Evolutionary conservation across 345 rosid genomes (phyloP), one percentile per base, ranked within the genome.

Genomic region (Populus euphratica): DNA sequence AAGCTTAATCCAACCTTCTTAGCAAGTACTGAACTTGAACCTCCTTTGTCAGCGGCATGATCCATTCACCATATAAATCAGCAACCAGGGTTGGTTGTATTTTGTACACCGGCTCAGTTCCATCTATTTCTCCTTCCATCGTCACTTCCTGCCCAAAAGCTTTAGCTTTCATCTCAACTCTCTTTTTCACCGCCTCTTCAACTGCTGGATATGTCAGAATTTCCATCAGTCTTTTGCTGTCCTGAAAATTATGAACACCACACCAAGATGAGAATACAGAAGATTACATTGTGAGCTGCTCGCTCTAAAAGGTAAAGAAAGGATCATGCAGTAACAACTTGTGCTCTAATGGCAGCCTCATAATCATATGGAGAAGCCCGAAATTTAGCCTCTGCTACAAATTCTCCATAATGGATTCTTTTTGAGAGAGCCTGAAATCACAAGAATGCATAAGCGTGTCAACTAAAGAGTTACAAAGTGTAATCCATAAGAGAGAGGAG

Each of bases 321-420:
- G 38, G 35, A 14, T 41, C 29, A 14, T 4, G 17, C 31, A 10
- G 33, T 81, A 21, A 35, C 10, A 73, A 88, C 97, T 87, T 93
- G 95, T 81, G 87, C 93, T 80, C 64, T 83, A 73, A 96, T 96
- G 61, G 97, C 93, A 1, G 83, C 77, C 77, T 81, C 74, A 14
- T 96, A 92, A 27, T 81, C 90, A 72, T 88, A 87, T 5, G 99
- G 94, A 50, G 88, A 79, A 18, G 88, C 93, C 74, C 39, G 94
- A 78, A 87, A 96, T 83, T 93, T 96, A 66, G 96, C 94, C 78
- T 96, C 99, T 4, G 99, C 99, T 1, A 96, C 98, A 80, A 81
- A 93, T 86, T 93, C 93, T 62, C 98, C 98, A 44, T 96, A 96
- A 81, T 93, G 99, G 31, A 96, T 90, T 85, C 99, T 89, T 89